Base-by-base conservation (phyloP, 192 early-diverging fungal species). In the Umbelopsis isabellina region DNA sequence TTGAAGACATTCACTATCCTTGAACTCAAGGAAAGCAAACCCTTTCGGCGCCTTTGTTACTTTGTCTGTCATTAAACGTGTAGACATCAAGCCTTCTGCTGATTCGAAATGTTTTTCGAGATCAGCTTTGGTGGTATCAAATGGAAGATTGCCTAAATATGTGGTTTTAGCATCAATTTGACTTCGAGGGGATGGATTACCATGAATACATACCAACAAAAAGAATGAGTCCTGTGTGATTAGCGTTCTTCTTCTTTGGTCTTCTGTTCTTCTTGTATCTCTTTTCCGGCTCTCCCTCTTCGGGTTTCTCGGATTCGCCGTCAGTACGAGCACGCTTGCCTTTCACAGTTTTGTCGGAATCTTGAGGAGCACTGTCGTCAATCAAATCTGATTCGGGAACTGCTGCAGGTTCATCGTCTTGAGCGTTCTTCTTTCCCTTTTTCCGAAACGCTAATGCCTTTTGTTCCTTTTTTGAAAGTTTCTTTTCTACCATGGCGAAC, bases 21-120 rank as follows among this genome's bases (percentile, higher is more conserved):
- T 81, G 66, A 92, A 87, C 75, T 92, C 90, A 35, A 88, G 77
- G 80, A 92, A 92, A 22, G 90, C 89, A 79, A 90, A 92, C 2
- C 90, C 90, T 52, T 89, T 88, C 68, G 87, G 86, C 75, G 89
- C 89, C 52, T 86, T 86, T 1, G 90, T 90, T 2, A 78, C 74
- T 71, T 89, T 92, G 70, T 92, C 84, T 22, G 89, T 89, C 74
- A 88, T 84, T 22, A 92, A 69, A 30, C 90, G 89, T 6, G 87
- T 81, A 0, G 89, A 88, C 15, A 77, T 70, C n/a, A 87, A 84
- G 23, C 71, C 78, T 68, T 77, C 86, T 69, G 84, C 88, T 22
- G 74, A 72, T 69, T 87, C 82, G 64, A 92, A 82, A 67, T 88
- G 86, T 69, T 82, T 78, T 47, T 82, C 76, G 37, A 92, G 72